Evolutionary conservation across 2,329 filamentous ascomycete species (phyloP), one percentile per base, ranked within the genome.

Genomic region (Ceratocystis harringtonii): DNA sequence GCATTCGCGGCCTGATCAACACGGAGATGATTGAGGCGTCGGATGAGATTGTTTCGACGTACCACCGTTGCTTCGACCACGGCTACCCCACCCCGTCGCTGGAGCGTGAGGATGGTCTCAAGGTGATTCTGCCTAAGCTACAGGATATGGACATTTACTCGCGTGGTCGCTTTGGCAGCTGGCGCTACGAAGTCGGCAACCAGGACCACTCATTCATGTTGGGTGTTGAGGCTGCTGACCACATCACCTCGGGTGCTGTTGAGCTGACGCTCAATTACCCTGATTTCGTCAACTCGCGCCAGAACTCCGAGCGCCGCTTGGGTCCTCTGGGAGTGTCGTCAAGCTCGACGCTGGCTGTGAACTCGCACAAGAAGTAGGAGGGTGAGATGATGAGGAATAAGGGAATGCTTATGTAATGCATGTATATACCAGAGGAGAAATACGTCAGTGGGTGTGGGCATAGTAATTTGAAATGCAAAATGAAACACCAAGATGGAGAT

Each of bases 151-250:
- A 86, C 74, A 99, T 99, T 78, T 89, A 87, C 80, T 96, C 92
- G 58, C 90, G 94, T 77, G 94, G 94, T 72, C 92, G 94, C 69
- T 99, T 99, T 78, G 94, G 94, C 72, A 92, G 88, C 81, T 99
- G 94, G 94, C 84, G 90, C 74, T 99, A 99, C 80, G 94, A 99
- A 78, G 89, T 85, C 70, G 91, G 90, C 74, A 96, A 96, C 83
- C 91, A 96, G 82, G 92, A 96, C 78, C 92, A 96, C 82, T 92
- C 88, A 30, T 96, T 96, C 78, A 96, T 96, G 92, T 81, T 96
- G 69, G 92, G 92, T 74, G 92, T 96, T 22, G 92, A 96, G 79
- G 92, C 92, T 61, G 91, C 85, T 48, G 92, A 96, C 78, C 85
- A 90, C 79, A 90, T 96, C 73, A 84, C 92, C 77, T 92, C 87